These are phyloP conservation scores for Candida corydali DNA, from an alignment of 805 yeast genomes.

Conservation along the genomic window DNA sequence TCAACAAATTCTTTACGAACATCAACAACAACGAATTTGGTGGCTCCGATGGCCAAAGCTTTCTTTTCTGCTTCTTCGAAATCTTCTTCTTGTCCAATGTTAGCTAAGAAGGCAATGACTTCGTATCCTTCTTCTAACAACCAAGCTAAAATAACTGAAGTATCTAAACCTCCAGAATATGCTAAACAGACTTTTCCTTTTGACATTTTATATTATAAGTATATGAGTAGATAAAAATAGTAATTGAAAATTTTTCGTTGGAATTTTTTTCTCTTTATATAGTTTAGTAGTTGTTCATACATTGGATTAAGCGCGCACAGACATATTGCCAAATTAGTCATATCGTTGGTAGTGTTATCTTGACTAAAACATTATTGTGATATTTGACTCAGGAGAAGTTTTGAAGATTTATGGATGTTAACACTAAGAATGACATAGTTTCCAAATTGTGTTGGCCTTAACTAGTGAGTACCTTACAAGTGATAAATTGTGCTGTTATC, in stretches of 20 bases:
- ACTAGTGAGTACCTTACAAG: too few species aligned
- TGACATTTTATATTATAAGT: slow-evolving; percentile 54
- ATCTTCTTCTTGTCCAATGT: slow-evolving; percentile 99
- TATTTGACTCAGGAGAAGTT: too few species aligned
- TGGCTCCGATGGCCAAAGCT: slow-evolving; percentile 95
- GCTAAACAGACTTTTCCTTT: slow-evolving; percentile 99
- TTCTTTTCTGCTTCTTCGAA: slow-evolving; percentile 95
- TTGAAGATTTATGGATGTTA: too few species aligned
- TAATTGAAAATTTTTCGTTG: slow-evolving; percentile 2
- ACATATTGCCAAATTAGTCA: slow-evolving; percentile 11
- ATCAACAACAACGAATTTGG: slow-evolving; percentile 90
- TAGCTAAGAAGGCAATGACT: slow-evolving; percentile 96
- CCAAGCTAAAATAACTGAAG: slow-evolving; percentile 98
- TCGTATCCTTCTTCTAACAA: slow-evolving; percentile 96
- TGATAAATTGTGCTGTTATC: too few species aligned
- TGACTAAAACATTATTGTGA: too few species aligned
- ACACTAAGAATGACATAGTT: too few species aligned
- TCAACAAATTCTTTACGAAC: slow-evolving; percentile 94
- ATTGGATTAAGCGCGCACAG: slow-evolving; percentile 11
- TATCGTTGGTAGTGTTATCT: slow-evolving; percentile 4
- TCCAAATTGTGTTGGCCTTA: too few species aligned
- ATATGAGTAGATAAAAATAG: background rate
- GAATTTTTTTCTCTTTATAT: slow-evolving; percentile 3
- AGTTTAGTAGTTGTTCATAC: too few species aligned
- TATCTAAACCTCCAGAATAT: slow-evolving; percentile 98